Conservation (phyloP, 768 basidiomycete species). For the Favolaschia claudopus region DNA sequence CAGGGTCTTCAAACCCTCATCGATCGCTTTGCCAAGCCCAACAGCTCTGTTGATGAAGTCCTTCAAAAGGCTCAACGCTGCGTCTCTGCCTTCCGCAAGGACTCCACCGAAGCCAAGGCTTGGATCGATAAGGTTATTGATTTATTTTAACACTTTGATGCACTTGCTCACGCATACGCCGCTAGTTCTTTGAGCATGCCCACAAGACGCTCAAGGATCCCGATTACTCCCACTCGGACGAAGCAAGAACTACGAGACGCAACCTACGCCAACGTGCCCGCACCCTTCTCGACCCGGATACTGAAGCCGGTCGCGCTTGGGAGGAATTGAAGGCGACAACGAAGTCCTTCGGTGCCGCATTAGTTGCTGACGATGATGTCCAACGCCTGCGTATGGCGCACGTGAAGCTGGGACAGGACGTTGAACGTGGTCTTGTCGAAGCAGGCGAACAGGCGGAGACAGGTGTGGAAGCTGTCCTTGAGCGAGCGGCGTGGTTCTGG, state of each 20-base stretch:
- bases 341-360: slow-evolving; percentile 49
- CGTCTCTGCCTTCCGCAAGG: slow-evolving; percentile 57
- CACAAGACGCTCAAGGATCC: slow-evolving; percentile 55
- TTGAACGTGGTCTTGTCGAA: slow-evolving; percentile 51
- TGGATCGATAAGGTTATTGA: slow-evolving; percentile 71
- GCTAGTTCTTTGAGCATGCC: slow-evolving; percentile 54
- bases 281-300: slow-evolving; percentile 52
- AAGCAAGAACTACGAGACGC: slow-evolving; percentile 48
- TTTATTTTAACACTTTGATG: too few relatives aligned
- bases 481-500: slow-evolving; percentile 79
- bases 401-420: slow-evolving; percentile 51
- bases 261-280: slow-evolving; percentile 61
- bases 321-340: slow-evolving; percentile 55
- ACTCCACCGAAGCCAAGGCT: slow-evolving; percentile 53
- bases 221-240: slow-evolving; percentile 61
- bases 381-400: slow-evolving; percentile 56
- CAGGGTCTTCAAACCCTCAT: slow-evolving; percentile 45
- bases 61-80: slow-evolving; percentile 49
- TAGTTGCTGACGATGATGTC: slow-evolving; percentile 60
- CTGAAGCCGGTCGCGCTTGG: slow-evolving; percentile 56
- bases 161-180: too few relatives aligned
- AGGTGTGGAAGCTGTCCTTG: slow-evolving; percentile 59
- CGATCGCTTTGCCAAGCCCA: slow-evolving; percentile 56
- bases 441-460: slow-evolving; percentile 46
- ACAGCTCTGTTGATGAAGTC: slow-evolving; percentile 58